These are phyloP conservation scores for Pseudevernia furfuracea DNA, from an alignment of 495 filamentous ascomycete species.

Conservation along the genomic window DNA sequence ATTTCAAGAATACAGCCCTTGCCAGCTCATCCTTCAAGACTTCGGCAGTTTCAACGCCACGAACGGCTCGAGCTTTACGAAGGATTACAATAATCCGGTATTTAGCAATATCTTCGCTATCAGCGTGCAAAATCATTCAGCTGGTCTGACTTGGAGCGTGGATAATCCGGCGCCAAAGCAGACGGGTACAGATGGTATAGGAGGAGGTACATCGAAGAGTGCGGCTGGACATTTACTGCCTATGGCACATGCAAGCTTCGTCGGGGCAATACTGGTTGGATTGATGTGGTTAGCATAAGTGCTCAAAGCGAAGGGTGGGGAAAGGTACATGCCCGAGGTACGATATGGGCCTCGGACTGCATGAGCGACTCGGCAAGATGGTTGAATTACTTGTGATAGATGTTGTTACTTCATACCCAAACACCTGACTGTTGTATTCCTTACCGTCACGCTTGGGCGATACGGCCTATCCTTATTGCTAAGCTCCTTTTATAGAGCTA, in stretches of 20 bases:
- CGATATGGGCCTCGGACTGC: not conserved
- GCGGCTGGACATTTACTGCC: not conserved
- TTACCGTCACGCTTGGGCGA: not conserved
- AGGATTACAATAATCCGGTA: not conserved
- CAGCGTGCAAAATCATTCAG: constrained; percentile 1
- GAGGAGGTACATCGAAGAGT: not conserved
- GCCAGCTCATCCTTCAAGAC: constrained; percentile 3
- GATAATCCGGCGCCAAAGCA: not conserved
- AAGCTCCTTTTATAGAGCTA: not conserved
- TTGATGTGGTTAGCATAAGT: not conserved
- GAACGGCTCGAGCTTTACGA: not conserved
- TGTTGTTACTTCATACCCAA: not conserved
- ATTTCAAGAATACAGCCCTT: constrained; percentile 9
- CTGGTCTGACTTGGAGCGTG: not conserved
- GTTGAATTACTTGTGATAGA: not conserved
- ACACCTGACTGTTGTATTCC: not conserved
- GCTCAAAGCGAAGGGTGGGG: not conserved
- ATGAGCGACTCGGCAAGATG: not conserved
- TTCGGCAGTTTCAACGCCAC: not conserved
- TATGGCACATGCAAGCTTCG: not conserved
- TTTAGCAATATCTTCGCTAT: not conserved
- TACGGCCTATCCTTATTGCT: not conserved
- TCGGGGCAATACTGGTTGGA: not conserved
- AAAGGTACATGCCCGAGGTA: not conserved
- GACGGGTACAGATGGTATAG: not conserved